phyloP scores from a whole-genome alignment of 306 rosid genomes.

The Lathyrus tuberosus region DNA sequence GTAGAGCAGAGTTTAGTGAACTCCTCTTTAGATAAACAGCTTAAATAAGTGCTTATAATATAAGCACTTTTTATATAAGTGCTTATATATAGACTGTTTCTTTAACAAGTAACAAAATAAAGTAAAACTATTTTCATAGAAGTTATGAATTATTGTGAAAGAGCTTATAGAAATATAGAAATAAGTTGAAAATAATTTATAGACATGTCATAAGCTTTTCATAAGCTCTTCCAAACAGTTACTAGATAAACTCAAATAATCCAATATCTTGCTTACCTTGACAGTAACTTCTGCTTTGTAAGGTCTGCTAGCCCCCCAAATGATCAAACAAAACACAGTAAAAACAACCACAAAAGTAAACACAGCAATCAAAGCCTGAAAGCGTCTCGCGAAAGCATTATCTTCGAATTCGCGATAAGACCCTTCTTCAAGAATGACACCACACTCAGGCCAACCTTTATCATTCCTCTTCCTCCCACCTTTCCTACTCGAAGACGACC shows the following conservation, averaged over 20 bases:
- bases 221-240: neutral
- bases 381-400: constrained; percentile 57
- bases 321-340: constrained; percentile 79
- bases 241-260: neutral
- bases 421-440: constrained; percentile 92
- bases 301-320: constrained; percentile 94
- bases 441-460: constrained; percentile 98
- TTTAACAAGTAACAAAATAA: no score
- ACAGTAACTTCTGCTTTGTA: constrained; percentile 65
- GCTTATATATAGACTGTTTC: no score
- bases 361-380: constrained; percentile 69
- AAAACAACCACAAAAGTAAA: constrained; percentile 66
- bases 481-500: constrained; percentile 87
- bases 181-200: neutral
- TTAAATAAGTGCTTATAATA: neutral
- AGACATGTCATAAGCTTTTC: neutral
- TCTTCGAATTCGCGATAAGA: constrained; percentile 71
- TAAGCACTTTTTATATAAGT: no score
- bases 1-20: neutral
- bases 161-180: neutral
- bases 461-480: constrained; percentile 71
- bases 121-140: neutral
- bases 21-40: neutral
- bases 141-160: neutral
- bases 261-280: constrained; percentile 53